A percentile compares a stretch with the other conserved stretches of the same genome.
Evolutionary conservation across 2,329 filamentous ascomycete species (phyloP).

Genomic region (Pseudocercospora fijiensis): DNA sequence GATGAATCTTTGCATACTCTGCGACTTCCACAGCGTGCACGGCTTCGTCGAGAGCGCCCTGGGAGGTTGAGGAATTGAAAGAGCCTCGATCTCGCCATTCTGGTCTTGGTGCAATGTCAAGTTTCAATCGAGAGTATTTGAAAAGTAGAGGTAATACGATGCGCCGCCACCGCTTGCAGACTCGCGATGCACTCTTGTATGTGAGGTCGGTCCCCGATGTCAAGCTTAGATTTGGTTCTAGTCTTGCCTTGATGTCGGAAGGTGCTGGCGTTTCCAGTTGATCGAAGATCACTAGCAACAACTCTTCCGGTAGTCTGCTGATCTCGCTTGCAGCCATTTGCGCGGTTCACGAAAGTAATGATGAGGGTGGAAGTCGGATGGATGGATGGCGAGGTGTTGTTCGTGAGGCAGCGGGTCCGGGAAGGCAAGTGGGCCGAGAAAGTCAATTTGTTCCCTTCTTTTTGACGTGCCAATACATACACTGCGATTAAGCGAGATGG

Average conservation of each 20-base stretch:
- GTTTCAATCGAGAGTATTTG: constrained; percentile 48
- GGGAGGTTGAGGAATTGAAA: background rate
- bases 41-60: background rate
- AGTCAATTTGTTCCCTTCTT: background rate
- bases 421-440: background rate
- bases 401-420: background rate
- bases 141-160: constrained; percentile 59
- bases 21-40: background rate
- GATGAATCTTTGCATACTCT: background rate
- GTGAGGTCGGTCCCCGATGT: constrained; percentile 39
- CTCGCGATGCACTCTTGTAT: constrained; percentile 56
- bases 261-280: constrained; percentile 54
- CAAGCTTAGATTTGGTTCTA: constrained; percentile 51
- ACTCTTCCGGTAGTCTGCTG: constrained; percentile 58
- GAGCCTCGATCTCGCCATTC: constrained; percentile 4
- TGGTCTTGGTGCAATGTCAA: constrained; percentile 7
- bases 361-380: background rate
- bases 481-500: too few species aligned
- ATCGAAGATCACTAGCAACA: constrained; percentile 59
- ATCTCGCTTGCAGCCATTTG: constrained; percentile 11
- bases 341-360: background rate
- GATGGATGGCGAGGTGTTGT: background rate
- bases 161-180: constrained; percentile 55
- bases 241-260: constrained; percentile 50
- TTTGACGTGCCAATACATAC: background rate